Conservation (phyloP, 1,139 yeast genomes). For the Suhomyces coccinellae region DNA sequence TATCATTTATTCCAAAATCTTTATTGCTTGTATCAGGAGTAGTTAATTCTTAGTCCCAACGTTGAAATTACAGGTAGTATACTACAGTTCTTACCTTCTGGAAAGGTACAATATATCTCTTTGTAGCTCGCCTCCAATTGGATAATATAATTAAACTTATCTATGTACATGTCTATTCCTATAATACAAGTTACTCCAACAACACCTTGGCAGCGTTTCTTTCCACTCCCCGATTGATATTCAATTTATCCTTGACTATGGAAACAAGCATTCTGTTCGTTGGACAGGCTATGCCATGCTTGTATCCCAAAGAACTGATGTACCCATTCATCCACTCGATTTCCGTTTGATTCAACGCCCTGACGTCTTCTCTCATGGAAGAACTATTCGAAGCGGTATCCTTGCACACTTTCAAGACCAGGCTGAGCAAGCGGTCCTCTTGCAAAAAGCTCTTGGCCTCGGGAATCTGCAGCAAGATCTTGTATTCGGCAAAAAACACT, state of each 20-base stretch:
- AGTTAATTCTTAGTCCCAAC: too few relatives aligned
- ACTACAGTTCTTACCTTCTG: too few relatives aligned
- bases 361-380: constrained; percentile 85
- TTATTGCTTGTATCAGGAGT: too few relatives aligned
- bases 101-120: too few relatives aligned
- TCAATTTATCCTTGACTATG: constrained; percentile 48
- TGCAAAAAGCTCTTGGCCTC: constrained; percentile 41
- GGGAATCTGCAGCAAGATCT: constrained; percentile 30
- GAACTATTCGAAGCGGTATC: constrained; percentile 62
- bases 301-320: constrained; percentile 53
- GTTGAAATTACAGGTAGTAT: too few relatives aligned
- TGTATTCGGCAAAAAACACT: constrained; percentile 41
- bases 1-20: too few relatives aligned
- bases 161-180: not conserved
- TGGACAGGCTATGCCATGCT: constrained; percentile 41
- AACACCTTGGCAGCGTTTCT: constrained; percentile 16
- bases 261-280: constrained; percentile 49
- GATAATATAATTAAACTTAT: too few relatives aligned
- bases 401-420: constrained; percentile 50
- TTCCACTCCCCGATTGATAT: constrained; percentile 36
- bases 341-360: constrained; percentile 64
- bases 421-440: constrained; percentile 43
- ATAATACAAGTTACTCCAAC: constrained; percentile 4
- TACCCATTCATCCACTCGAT: constrained; percentile 80
- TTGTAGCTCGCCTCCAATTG: too few relatives aligned